Conservation (phyloP, 768 basidiomycete genomes). For the Tricholoma flavovirens region DNA sequence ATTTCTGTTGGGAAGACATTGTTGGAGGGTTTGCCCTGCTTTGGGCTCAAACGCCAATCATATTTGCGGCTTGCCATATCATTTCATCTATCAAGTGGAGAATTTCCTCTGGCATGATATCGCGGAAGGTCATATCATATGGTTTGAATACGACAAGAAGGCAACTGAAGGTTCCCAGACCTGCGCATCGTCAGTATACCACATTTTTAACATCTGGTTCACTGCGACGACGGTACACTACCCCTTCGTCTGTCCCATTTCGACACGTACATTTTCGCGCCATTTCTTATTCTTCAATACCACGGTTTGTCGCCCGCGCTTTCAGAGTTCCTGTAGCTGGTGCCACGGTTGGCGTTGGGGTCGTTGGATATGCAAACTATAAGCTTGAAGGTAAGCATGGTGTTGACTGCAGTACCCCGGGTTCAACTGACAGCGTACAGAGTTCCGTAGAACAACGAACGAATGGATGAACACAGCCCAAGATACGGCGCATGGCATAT, state of each 20-base stretch:
- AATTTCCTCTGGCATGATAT: constrained; percentile 10
- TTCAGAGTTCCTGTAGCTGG: constrained; percentile 87
- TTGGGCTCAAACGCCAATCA: neutral
- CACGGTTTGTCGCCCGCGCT: constrained; percentile 81
- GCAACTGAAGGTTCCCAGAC: constrained; percentile 27
- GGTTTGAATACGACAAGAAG: constrained; percentile 42
- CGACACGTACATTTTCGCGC: constrained; percentile 71
- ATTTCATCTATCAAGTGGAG: constrained; percentile 16
- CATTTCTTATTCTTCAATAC: constrained; percentile 83
- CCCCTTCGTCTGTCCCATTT: constrained; percentile 35
- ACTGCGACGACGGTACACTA: constrained; percentile 43
- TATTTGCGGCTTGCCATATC: too few species aligned
- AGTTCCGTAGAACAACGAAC: constrained; percentile 62
- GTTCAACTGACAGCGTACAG: constrained; percentile 29
- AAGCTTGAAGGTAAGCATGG: constrained; percentile 79
- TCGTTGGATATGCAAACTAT: constrained; percentile 92
- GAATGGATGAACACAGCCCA: constrained; percentile 63
- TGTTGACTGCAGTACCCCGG: neutral
- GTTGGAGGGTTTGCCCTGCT: neutral
- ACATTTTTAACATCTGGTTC: constrained; percentile 52
- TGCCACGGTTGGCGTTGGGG: constrained; percentile 85
- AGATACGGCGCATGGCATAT: constrained; percentile 63
- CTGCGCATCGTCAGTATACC: constrained; percentile 52
- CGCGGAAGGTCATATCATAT: constrained; percentile 49
- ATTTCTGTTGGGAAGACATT: neutral